Percentiles rank a stretch among this genome's conserved stretches.
Evolutionary conservation across 768 basidiomycete genomes (phyloP).

Genomic region (Mycena rosella): DNA sequence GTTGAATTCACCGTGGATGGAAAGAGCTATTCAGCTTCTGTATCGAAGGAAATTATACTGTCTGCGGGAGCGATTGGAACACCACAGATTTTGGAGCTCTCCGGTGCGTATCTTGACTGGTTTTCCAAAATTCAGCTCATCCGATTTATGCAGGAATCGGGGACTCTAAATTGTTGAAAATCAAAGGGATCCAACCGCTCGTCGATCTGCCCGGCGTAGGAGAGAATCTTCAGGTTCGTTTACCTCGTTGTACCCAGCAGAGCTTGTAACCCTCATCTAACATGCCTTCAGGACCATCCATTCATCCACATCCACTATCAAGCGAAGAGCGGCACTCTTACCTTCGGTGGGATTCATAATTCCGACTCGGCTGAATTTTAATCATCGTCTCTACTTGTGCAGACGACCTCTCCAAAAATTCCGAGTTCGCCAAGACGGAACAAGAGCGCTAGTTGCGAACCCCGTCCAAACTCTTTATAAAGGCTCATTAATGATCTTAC

Average conservation of each 20-base stretch:
- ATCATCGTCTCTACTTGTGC: neutral
- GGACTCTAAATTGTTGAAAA: slow-evolving; percentile 28
- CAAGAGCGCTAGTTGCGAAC: slow-evolving; percentile 17
- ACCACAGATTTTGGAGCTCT: slow-evolving; percentile 22
- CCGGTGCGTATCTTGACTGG: too few species aligned
- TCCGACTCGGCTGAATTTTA: neutral
- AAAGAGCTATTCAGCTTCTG: neutral
- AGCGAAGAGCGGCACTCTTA: slow-evolving; percentile 8
- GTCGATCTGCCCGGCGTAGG: slow-evolving; percentile 49
- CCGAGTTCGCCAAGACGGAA: slow-evolving; percentile 18
- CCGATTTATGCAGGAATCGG: slow-evolving; percentile 42
- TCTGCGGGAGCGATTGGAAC: slow-evolving; percentile 18
- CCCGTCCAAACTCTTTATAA: neutral
- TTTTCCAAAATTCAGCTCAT: slow-evolving; percentile 12
- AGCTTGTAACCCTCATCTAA: neutral
- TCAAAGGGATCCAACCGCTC: slow-evolving; percentile 35
- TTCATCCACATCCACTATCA: slow-evolving; percentile 12
- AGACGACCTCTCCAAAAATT: slow-evolving; percentile 20
- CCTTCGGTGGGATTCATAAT: slow-evolving; percentile 17
- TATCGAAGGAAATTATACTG: slow-evolving; percentile 13
- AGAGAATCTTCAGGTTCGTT: slow-evolving; percentile 43
- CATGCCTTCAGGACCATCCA: slow-evolving; percentile 1
- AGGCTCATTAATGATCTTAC: neutral
- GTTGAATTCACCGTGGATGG: slow-evolving; percentile 15
- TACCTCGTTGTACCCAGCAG: neutral